A percentile compares a stretch with the other conserved stretches of the same genome.
Conservation (phyloP, 352 stramenopile genomes). For the Phytophthora uliginosa region DNA sequence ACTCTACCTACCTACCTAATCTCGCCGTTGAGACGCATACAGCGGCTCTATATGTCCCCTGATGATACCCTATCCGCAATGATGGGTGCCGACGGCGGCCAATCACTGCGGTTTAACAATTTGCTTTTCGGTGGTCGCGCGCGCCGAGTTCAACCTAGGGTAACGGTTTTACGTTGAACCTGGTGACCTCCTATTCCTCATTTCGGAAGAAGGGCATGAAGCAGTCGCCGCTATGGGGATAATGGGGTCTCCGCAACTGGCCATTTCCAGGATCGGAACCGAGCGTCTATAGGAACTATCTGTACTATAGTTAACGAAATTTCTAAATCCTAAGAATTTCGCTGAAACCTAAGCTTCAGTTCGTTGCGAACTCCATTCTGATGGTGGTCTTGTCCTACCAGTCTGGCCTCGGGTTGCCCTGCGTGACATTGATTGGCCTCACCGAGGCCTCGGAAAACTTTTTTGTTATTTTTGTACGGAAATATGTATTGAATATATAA, state of each 20-base stretch:
- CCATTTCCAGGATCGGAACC: background rate
- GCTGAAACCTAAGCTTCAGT: background rate
- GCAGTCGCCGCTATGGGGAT: background rate
- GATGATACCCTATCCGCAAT: constrained; percentile 16
- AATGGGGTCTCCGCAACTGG: background rate
- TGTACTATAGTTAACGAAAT: background rate
- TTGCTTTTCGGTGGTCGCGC: constrained; percentile 28
- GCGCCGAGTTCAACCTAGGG: constrained; percentile 16
- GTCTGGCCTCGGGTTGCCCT: background rate
- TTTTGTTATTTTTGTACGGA: too few species aligned
- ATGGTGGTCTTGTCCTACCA: background rate
- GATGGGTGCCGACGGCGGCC: constrained; percentile 11
- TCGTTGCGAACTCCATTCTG: background rate
- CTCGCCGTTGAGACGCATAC: constrained; percentile 26
- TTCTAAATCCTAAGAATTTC: background rate
- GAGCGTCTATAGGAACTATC: background rate
- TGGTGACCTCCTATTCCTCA: background rate
- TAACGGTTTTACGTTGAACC: constrained; percentile 5
- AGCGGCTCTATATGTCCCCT: background rate
- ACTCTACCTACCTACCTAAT: constrained; percentile 12
- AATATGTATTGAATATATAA: too few species aligned
- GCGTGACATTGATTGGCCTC: background rate
- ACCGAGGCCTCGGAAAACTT: too few species aligned
- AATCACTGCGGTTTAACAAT: constrained; percentile 16
- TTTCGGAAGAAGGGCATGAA: background rate